Conservation (phyloP, 2,329 filamentous ascomycete species). For the Penicillium sp. region DNA sequence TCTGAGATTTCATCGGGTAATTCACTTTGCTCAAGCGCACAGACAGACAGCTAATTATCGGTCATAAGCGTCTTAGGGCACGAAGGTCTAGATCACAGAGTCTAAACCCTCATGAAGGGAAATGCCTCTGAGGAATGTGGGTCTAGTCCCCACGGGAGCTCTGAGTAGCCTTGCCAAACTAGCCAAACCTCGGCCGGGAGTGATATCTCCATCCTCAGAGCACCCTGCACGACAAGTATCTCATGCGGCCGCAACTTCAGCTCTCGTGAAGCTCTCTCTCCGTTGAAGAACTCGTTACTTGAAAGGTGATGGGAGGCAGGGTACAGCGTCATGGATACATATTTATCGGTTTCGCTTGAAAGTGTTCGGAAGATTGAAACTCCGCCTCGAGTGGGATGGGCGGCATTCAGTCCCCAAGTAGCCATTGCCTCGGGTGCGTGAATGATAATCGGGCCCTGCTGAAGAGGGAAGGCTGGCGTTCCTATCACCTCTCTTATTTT, state of each 20-base stretch:
- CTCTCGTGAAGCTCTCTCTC: neutral
- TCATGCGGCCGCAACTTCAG: neutral
- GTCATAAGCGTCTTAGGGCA: too few relatives aligned
- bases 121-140: neutral
- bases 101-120: neutral
- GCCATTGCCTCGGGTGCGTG: neutral
- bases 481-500: neutral
- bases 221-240: neutral
- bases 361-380: constrained; percentile 1
- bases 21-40: neutral
- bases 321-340: neutral
- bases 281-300: neutral
- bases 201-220: neutral
- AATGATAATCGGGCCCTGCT: constrained; percentile 1
- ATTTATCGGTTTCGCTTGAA: neutral
- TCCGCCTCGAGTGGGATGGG: constrained; percentile 1
- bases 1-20: constrained; percentile 1
- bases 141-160: constrained; percentile 1
- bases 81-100: too few relatives aligned
- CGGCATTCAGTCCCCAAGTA: constrained; percentile 5
- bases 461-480: neutral
- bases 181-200: neutral
- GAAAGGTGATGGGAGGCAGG: constrained; percentile 4
- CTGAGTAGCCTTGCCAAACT: neutral
- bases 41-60: too few relatives aligned